Evolutionary conservation across 352 stramenopile species (phyloP).

Genomic region (Pythium periplocum): DNA sequence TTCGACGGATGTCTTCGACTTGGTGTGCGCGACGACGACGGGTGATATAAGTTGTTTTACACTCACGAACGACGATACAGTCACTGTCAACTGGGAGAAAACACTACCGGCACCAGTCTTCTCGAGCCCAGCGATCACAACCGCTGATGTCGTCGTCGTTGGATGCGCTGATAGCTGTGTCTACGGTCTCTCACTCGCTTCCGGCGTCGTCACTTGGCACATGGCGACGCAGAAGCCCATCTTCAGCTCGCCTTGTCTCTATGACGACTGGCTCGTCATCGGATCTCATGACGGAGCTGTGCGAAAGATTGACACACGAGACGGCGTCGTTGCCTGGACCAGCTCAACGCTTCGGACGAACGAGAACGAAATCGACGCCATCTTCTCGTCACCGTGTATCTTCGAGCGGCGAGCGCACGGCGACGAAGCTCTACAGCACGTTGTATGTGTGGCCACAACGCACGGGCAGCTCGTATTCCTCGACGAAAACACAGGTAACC

Average conservation of each 20-base stretch:
- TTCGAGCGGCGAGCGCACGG: slow-evolving; percentile 6
- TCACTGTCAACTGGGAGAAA: not conserved
- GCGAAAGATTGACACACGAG: slow-evolving; percentile 26
- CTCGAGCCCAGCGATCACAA: slow-evolving; percentile 25
- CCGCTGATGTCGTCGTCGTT: slow-evolving; percentile 26
- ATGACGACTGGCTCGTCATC: slow-evolving; percentile 23
- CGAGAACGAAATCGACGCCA: slow-evolving; percentile 5
- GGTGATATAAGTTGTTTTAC: slow-evolving; percentile 8
- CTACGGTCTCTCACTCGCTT: slow-evolving; percentile 26
- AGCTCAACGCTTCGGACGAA: slow-evolving; percentile 8
- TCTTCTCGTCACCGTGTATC: slow-evolving; percentile 46
- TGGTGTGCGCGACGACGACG: slow-evolving; percentile 39
- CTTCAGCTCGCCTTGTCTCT: slow-evolving; percentile 55
- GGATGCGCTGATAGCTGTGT: slow-evolving; percentile 44
- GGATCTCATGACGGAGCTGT: slow-evolving; percentile 51
- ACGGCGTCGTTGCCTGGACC: slow-evolving; percentile 31
- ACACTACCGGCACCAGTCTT: slow-evolving; percentile 47
- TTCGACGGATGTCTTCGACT: too few species aligned
- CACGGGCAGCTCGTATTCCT: slow-evolving; percentile 32
- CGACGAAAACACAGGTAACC: slow-evolving; percentile 29
- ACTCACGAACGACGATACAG: too few species aligned
- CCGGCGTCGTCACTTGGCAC: slow-evolving; percentile 29
- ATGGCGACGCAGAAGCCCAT: slow-evolving; percentile 40
- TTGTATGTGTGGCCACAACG: slow-evolving; percentile 38
- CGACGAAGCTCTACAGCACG: not conserved